phyloP scores from a whole-genome alignment of 768 basidiomycete genomes.

The Mycena filopes region DNA sequence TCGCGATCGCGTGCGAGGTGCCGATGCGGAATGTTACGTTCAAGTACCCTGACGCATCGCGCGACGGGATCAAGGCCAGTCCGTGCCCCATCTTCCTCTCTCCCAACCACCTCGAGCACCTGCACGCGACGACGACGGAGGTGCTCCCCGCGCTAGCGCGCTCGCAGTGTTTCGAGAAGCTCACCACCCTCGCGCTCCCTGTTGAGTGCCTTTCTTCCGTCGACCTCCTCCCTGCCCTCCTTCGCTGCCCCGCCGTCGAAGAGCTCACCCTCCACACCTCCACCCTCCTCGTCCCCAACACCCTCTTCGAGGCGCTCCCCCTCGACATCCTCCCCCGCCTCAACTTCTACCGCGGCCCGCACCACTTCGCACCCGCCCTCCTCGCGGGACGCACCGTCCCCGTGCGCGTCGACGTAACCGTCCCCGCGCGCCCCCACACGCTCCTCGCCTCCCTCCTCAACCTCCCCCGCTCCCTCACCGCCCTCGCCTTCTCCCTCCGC shows the following conservation, averaged over 20 bases:
- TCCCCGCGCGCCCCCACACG: background rate
- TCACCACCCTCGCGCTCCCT: conserved; percentile 37
- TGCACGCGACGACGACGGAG: conserved; percentile 43
- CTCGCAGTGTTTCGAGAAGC: conserved; percentile 24
- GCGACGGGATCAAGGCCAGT: background rate
- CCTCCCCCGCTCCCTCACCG: background rate
- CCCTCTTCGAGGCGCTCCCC: conserved; percentile 5
- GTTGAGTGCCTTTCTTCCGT: conserved; percentile 38
- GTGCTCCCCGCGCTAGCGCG: conserved; percentile 38
- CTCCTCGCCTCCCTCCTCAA: conserved; percentile 9
- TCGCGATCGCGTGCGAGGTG: background rate
- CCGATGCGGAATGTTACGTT: conserved; percentile 17
- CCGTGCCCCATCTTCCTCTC: conserved; percentile 32
- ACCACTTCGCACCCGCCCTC: conserved; percentile 11
- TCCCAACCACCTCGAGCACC: conserved; percentile 40
- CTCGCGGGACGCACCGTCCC: background rate
- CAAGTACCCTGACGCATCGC: conserved; percentile 24
- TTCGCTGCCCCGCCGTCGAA: conserved; percentile 41
- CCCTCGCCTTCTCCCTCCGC: conserved; percentile 11
- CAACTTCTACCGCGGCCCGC: conserved; percentile 1
- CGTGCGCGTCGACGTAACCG: background rate
- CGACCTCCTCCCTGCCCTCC: conserved; percentile 39
- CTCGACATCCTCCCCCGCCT: conserved; percentile 12
- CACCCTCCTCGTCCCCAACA: background rate
- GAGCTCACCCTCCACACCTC: conserved; percentile 31